Evolutionary conservation across 305 asterid species (phyloP), one percentile per base, ranked within the genome.

Genomic region (Fraxinus floribunda): DNA sequence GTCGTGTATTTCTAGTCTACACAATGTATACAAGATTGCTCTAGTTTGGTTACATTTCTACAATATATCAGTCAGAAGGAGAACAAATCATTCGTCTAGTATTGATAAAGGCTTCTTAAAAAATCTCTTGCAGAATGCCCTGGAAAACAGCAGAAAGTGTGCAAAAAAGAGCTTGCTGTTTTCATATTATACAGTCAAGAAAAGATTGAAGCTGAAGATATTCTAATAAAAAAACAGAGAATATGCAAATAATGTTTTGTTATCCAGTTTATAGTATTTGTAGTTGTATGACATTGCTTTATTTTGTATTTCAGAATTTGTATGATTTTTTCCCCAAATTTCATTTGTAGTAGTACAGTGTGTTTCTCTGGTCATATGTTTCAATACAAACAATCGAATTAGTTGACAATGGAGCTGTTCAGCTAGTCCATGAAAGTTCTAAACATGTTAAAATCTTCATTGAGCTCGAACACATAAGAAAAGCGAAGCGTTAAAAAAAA

Each of bases 271-370:
- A 82, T 24, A 83, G 87, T n/a, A 75, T 18, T 81, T 86, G 78
- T 83, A 87, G 83, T 80, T 83, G 84, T 86, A 89, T 87, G 90
- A 83, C 66, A 79, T 76, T 85, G 75, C 77, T 80, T 84, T 57
- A 70, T 80, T 84, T 83, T 81, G 72, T 38, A 32, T 71, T 83
- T 84, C 71, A 29, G 70, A 77, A 46, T 35, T 68, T 71, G 70
- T 32, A 32, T 34, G 75, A 68, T 41, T 66, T 75, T 46, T 68
- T 15, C 15, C 29, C 9, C 22, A 70, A 5, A 30, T 30, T 70
- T 30, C 75, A 70, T 62, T 62, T 62, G 34, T 66, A 9, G 34
- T 15, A 70, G 76, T 13, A 15, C 76, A 70, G 35, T 32, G 30
- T 30, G 41, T 29, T 70, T 29, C 39, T 29, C 39, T 15, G 41